These are phyloP conservation scores for Metschnikowia reukaufii DNA, from an alignment of 805 yeast species.

Conservation along the genomic window DNA sequence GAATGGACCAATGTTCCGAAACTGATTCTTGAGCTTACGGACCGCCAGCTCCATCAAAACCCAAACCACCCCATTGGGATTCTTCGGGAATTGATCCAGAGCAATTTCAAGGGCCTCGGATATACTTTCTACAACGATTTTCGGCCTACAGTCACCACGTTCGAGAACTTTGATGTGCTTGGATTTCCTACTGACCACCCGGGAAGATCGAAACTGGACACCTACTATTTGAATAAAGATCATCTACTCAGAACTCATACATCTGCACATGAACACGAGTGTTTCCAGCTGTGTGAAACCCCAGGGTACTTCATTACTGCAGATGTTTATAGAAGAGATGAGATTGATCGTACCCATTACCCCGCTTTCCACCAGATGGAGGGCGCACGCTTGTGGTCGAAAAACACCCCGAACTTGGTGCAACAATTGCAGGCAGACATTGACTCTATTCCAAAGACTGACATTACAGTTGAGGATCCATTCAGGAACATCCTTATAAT, in stretches of 20 bases:
- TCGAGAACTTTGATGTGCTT: constrained; percentile 85
- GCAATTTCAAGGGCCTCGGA: constrained; percentile 62
- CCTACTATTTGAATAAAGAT: constrained; percentile 80
- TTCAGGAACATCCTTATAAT: constrained; percentile 46
- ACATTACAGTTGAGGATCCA: constrained; percentile 77
- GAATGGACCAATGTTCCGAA: constrained; percentile 86
- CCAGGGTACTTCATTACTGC: constrained; percentile 93
- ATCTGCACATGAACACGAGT: constrained; percentile 92
- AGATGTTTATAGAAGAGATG: constrained; percentile 94
- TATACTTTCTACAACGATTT: constrained; percentile 79
- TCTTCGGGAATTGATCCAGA: constrained; percentile 69
- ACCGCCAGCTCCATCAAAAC: constrained; percentile 70
- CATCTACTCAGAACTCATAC: constrained; percentile 87
- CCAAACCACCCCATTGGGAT: constrained; percentile 89
- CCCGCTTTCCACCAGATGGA: constrained; percentile 98
- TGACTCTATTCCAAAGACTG: constrained; percentile 61
- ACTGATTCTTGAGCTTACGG: constrained; percentile 64
- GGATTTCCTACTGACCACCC: constrained; percentile 94
- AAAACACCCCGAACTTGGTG: constrained; percentile 48
- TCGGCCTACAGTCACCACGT: constrained; percentile 77
- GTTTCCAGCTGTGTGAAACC: constrained; percentile 63
- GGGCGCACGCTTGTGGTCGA: constrained; percentile 86
- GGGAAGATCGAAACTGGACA: constrained; percentile 88
- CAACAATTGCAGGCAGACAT: constrained; percentile 49
- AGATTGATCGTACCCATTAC: constrained; percentile 92